These are phyloP conservation scores for Pilobolus umbonatus DNA, from an alignment of 192 early-diverging fungal species.

Conservation along the genomic window DNA sequence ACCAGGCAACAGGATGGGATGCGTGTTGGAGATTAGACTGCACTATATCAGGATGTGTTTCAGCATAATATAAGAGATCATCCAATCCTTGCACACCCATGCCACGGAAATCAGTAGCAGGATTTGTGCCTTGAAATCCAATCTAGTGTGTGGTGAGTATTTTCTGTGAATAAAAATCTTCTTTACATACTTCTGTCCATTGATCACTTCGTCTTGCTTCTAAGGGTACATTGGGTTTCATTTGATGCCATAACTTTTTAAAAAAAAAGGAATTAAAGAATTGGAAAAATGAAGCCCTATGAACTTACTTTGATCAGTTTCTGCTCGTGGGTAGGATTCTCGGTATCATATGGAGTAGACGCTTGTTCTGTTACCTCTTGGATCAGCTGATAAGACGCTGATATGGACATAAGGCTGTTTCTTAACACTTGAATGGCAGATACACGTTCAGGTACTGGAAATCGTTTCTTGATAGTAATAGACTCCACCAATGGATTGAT, in stretches of 20 bases:
- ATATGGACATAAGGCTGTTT: neutral
- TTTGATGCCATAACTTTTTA: constrained; percentile 60
- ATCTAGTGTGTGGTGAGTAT: constrained; percentile 36
- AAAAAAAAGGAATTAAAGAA: too few species aligned
- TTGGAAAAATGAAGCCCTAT: too few species aligned
- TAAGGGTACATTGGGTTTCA: constrained; percentile 52
- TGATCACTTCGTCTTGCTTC: constrained; percentile 48
- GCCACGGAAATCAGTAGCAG: constrained; percentile 81
- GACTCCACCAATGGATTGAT: neutral
- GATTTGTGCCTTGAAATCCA: constrained; percentile 82
- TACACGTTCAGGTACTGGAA: neutral
- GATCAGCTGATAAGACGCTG: neutral
- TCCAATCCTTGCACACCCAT: constrained; percentile 81
- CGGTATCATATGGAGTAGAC: neutral
- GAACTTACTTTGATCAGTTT: too few species aligned
- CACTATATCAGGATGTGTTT: constrained; percentile 49
- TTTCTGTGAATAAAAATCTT: neutral
- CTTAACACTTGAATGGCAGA: neutral
- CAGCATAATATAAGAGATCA: constrained; percentile 63
- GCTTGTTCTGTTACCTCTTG: neutral
- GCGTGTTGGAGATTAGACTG: constrained; percentile 54
- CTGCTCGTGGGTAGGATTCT: neutral
- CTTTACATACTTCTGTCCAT: constrained; percentile 47
- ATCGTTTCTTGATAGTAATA: neutral
- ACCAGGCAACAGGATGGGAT: constrained; percentile 62